Base-by-base conservation (phyloP, 202 grass and related monocot species). In the Zoysia matrella region DNA sequence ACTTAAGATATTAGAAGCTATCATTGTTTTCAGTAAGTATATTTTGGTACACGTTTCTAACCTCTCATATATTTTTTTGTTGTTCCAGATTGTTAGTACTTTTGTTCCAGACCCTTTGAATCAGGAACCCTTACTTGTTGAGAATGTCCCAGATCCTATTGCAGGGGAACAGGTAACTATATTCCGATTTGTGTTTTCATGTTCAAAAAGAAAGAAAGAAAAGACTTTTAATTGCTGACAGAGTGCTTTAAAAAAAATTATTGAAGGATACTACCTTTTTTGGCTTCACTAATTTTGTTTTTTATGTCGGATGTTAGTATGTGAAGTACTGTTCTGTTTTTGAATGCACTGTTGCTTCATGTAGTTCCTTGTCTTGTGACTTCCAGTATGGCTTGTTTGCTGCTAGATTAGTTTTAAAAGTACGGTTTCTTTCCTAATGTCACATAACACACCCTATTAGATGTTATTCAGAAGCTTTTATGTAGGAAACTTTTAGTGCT, bases 81-180 rank as follows among this genome's bases (percentile, higher is more conserved):
- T 55, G 36, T 45, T 95, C 83, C 86, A 98, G 95, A 79, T 95
- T 83, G 61, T 89, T 80, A 78, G 87, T 41, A 88, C 90, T 10
- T 91, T 95, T 63, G 69, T 83, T 91, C 87, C 95, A 90, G 95
- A 98, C 43, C 67, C 89, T 68, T 88, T 80, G 47, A 88, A 74
- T 74, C 92, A 91, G 87, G 90, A 98, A 70, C 80, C 82, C 56
- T 95, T 98, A 40, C 81, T 95, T 75, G 65, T 91, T 72, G 95
- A 98, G 87, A 93, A 93, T 85, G 80, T 82, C 52, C 87, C 88
- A 63, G 89, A 98, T 72, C 90, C 95, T 76, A 91, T 95, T 84
- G 92, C 92, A 3, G 90, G 92, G 70, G 95, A 98, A 85, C 92
- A 98, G 92, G 95, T 95, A 58, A 40, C 12, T 65, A 54, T 78